A percentile compares a stretch with the other conserved stretches of the same genome.
Conservation (phyloP, 169 alveolate genomes). For the Plasmodium berghei region DNA sequence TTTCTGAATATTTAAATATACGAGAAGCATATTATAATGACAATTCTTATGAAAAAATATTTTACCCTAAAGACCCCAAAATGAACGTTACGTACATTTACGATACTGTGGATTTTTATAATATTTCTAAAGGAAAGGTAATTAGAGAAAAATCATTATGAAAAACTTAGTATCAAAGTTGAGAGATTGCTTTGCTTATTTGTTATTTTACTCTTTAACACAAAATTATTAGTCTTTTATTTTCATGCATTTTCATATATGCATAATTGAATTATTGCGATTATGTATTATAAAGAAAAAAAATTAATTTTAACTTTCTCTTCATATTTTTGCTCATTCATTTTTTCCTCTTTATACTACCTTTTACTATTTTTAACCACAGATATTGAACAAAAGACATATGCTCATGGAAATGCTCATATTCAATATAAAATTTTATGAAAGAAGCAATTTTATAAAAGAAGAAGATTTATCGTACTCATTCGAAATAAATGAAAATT, state of each 20-base stretch:
- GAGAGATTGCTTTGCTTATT: no score
- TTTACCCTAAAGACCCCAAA: slow-evolving; percentile 44
- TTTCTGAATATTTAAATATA: slow-evolving; percentile 30
- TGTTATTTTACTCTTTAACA: no score
- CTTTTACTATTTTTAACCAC: no score
- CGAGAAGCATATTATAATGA: slow-evolving; percentile 49
- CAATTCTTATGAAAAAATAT: slow-evolving; percentile 38
- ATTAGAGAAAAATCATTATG: neutral
- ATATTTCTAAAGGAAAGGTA: slow-evolving; percentile 13
- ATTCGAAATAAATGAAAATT: slow-evolving; percentile 26
- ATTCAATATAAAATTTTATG: slow-evolving; percentile 30
- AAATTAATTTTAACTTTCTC: no score
- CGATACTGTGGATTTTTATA: slow-evolving; percentile 35
- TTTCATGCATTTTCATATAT: neutral
- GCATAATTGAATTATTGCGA: neutral
- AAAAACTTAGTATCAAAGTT: neutral
- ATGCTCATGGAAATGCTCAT: slow-evolving; percentile 59
- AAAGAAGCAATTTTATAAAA: neutral
- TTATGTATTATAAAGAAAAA: no score
- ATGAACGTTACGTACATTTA: slow-evolving; percentile 53
- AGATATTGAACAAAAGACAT: slow-evolving; percentile 23
- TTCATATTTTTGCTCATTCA: no score
- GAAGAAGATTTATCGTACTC: slow-evolving; percentile 30
- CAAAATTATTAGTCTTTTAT: neutral
- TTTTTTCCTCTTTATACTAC: no score